Conservation (phyloP, 2,329 filamentous ascomycete species). For the Microsporum audouinii region DNA sequence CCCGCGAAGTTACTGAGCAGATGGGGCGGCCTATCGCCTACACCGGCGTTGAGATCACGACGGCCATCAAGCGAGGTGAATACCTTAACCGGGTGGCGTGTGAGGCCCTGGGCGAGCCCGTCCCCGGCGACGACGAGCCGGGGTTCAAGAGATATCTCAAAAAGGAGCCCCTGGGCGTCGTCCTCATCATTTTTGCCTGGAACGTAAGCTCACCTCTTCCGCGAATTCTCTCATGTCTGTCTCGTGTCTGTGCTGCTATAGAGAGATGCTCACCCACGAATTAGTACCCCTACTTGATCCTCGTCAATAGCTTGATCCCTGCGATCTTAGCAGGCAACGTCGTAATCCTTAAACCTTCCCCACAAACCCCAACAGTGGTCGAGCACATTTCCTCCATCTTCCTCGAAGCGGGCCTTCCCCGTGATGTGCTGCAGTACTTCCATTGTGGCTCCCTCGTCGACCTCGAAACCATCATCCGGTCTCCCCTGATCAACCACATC, state of each 20-base stretch:
- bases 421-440: conserved; percentile 81
- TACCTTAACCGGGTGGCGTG: conserved; percentile 76
- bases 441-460: conserved; percentile 69
- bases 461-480: conserved; percentile 67
- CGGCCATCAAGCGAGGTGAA: conserved; percentile 72
- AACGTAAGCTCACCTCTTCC: conserved; percentile 57
- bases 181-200: conserved; percentile 87
- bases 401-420: conserved; percentile 64
- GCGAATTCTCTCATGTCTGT: neutral
- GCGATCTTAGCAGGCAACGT: conserved; percentile 84
- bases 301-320: conserved; percentile 84
- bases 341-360: conserved; percentile 87
- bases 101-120: conserved; percentile 54
- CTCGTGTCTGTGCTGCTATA: neutral
- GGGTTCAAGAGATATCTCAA: conserved; percentile 86
- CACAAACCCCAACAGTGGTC: conserved; percentile 83
- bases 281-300: conserved; percentile 86
- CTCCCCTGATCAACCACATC: conserved; percentile 65
- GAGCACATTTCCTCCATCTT: conserved; percentile 74
- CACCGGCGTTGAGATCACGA: conserved; percentile 69
- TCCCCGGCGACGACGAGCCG: conserved; percentile 68
- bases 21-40: conserved; percentile 92
- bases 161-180: conserved; percentile 77
- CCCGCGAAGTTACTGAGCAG: conserved; percentile 76
- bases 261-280: neutral